Evolutionary conservation across 257 asterid species (phyloP).

Genomic region (Cruciata laevipes): DNA sequence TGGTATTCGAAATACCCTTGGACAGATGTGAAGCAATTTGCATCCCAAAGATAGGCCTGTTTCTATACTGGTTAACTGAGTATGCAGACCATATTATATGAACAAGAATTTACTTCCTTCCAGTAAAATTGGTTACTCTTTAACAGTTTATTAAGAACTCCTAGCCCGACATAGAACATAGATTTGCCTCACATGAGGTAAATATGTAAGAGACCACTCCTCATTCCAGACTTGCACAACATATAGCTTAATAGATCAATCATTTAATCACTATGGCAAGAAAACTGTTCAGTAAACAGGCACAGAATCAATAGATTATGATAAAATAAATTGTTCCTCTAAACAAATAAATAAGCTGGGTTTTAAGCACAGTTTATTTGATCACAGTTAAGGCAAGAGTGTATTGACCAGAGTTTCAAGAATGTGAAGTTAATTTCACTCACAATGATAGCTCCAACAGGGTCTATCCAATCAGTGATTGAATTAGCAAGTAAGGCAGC

Average conservation of each 20-base stretch:
- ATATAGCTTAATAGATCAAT: background rate
- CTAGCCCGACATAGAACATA: background rate
- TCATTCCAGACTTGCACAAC: background rate
- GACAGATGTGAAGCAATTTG: background rate
- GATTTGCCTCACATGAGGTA: background rate
- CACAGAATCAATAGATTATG: background rate
- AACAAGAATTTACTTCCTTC: background rate
- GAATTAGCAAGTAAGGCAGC: conserved; percentile 46
- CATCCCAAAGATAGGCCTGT: background rate
- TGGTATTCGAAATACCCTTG: background rate
- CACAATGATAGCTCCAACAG: conserved; percentile 53
- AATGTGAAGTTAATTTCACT: conserved; percentile 15
- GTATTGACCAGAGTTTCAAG: background rate
- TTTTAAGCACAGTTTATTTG: background rate
- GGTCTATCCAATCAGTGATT: conserved; percentile 43
- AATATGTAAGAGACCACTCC: too few relatives aligned
- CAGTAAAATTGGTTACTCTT: background rate
- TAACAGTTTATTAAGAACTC: background rate
- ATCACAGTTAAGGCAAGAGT: background rate
- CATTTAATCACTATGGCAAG: background rate
- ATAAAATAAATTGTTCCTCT: background rate
- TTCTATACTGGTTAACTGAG: background rate
- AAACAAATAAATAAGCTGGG: background rate
- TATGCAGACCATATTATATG: background rate
- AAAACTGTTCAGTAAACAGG: too few relatives aligned